phyloP scores from a whole-genome alignment of 306 rosid species.

The Glycine tomentella region DNA sequence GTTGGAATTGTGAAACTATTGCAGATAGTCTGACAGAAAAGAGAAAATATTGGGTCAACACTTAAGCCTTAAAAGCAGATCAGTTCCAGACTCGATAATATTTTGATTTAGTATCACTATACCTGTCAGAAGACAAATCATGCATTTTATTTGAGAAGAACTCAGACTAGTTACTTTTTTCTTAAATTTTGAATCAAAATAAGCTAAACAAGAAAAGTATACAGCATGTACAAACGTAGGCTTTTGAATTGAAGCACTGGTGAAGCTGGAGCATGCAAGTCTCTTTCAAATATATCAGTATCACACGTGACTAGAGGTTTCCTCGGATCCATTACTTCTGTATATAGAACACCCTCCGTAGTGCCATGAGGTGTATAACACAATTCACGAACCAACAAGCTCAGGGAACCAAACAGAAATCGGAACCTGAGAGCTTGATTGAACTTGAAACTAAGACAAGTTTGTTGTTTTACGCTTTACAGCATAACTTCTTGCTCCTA shows the following conservation, averaged over 20 bases:
- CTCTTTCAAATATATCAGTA: conserved; percentile 20
- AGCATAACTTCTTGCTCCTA: conserved; percentile 40
- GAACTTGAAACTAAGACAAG: conserved; percentile 38
- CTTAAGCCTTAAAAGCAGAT: conserved; percentile 32
- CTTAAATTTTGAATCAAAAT: conserved; percentile 31
- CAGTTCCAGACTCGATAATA: conserved; percentile 2
- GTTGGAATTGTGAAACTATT: conserved; percentile 69
- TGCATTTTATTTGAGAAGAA: conserved; percentile 34
- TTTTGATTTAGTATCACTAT: not conserved
- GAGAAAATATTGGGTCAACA: not conserved
- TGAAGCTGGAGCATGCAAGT: conserved; percentile 32
- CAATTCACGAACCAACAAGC: not conserved
- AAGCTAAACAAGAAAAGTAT: conserved; percentile 37
- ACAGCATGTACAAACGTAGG: conserved; percentile 38
- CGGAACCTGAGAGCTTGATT: conserved; percentile 28
- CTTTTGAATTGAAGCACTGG: conserved; percentile 33
- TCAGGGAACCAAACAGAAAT: not conserved
- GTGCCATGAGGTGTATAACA: not conserved
- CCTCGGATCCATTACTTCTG: conserved; percentile 27
- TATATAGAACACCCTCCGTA: conserved; percentile 23
- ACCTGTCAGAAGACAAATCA: not conserved
- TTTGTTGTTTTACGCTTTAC: conserved; percentile 29
- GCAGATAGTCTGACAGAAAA: conserved; percentile 59
- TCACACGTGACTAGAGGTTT: conserved; percentile 7
- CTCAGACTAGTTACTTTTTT: conserved; percentile 19